Conservation (phyloP, 768 basidiomycete genomes). For the Leccinum subgranulosum region DNA sequence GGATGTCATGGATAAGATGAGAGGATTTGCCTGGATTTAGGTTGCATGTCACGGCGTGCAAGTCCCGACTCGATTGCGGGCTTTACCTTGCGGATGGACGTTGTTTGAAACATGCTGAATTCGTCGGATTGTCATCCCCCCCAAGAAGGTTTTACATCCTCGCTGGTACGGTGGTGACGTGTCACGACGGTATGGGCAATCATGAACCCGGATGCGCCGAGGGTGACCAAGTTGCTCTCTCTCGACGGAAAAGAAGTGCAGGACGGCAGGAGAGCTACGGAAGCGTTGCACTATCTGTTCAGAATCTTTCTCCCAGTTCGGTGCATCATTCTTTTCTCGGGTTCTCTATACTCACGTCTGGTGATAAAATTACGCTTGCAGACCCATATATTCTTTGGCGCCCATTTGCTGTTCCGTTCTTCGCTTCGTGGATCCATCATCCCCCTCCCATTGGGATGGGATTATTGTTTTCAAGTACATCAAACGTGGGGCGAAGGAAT, state of each 20-base stretch:
- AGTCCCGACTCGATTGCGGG: constrained; percentile 7
- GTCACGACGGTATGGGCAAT: not conserved
- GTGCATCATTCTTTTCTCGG: not conserved
- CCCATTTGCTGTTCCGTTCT: not conserved
- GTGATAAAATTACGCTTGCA: not conserved
- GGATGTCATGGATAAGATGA: not conserved
- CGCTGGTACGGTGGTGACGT: not conserved
- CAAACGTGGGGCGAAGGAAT: not conserved
- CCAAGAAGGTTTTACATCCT: constrained; percentile 27
- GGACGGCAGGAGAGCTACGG: not conserved
- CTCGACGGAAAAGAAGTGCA: not conserved
- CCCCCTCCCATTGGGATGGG: not conserved
- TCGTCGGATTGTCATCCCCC: not conserved
- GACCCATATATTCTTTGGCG: not conserved
- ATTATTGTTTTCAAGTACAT: not conserved
- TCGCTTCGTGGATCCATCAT: not conserved
- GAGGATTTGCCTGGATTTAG: constrained; percentile 17
- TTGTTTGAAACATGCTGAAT: not conserved
- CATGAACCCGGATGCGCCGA: not conserved
- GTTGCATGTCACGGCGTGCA: constrained; percentile 32
- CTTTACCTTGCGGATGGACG: constrained; percentile 10
- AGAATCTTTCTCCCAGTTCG: not conserved
- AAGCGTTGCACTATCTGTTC: not conserved
- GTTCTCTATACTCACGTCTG: not conserved
- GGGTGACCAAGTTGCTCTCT: not conserved